A percentile compares a stretch with the other conserved stretches of the same genome.
Conservation (phyloP, 768 basidiomycete species). For the Mycena sanguinolenta region DNA sequence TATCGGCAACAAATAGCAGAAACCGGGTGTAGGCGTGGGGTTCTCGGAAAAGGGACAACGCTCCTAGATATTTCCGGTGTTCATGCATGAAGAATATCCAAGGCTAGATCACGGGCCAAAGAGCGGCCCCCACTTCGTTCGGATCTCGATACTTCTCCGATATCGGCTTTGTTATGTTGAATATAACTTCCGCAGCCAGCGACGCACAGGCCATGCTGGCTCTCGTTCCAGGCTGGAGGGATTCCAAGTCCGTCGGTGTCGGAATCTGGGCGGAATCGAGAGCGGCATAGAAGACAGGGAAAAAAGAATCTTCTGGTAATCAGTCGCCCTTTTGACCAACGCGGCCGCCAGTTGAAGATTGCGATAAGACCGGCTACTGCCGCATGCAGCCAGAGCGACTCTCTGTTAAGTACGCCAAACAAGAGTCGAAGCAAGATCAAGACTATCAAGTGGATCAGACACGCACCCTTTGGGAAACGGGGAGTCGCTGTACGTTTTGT, state of each 20-base stretch:
- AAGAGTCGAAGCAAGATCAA: constrained; percentile 16
- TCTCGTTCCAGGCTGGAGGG: constrained; percentile 2
- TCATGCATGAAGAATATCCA: constrained; percentile 19
- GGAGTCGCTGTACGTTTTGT: constrained; percentile 18
- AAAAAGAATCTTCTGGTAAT: constrained; percentile 18
- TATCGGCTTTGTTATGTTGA: background rate
- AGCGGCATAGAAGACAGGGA: constrained; percentile 7
- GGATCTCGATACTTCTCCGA: constrained; percentile 10
- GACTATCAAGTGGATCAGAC: background rate
- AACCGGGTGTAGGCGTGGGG: constrained; percentile 1
- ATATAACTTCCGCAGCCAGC: constrained; percentile 14
- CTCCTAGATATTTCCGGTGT: constrained; percentile 10
- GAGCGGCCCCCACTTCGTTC: constrained; percentile 3
- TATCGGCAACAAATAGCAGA: constrained; percentile 14
- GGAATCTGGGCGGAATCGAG: constrained; percentile 16
- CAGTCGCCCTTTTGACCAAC: constrained; percentile 5
- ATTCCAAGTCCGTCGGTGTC: constrained; percentile 11
- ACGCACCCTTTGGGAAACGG: constrained; percentile 17
- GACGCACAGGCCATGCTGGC: constrained; percentile 10
- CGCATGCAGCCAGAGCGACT: constrained; percentile 17
- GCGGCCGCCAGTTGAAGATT: constrained; percentile 5
- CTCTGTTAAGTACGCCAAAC: constrained; percentile 10
- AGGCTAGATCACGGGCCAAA: constrained; percentile 15
- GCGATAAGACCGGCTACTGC: constrained; percentile 6
- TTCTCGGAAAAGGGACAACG: background rate